phyloP scores from a whole-genome alignment of 345 rosid genomes.

The Clarkia xantiana region DNA sequence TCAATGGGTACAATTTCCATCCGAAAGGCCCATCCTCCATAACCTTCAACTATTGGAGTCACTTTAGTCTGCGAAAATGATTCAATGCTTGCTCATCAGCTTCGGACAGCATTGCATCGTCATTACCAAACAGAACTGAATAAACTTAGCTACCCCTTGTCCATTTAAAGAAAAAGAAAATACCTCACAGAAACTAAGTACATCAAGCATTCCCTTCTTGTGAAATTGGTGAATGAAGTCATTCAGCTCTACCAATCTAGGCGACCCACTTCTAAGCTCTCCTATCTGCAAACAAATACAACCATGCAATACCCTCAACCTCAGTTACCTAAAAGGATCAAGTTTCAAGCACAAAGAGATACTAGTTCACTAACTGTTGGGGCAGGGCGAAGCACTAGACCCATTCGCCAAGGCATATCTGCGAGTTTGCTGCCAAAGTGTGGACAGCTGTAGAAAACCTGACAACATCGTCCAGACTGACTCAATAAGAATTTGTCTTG shows the following conservation, averaged over 20 bases:
- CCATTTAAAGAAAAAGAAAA: constrained; percentile 1
- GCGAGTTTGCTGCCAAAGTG: constrained; percentile 98
- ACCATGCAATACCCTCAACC: not conserved
- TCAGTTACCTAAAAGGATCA: not conserved
- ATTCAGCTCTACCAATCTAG: constrained; percentile 66
- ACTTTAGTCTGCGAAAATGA: constrained; percentile 66
- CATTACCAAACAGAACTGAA: not conserved
- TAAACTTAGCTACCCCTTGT: too few species aligned
- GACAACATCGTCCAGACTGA: constrained; percentile 11
- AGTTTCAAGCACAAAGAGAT: not conserved
- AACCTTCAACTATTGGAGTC: constrained; percentile 93
- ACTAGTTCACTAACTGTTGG: constrained; percentile 59
- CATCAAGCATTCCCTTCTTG: constrained; percentile 65
- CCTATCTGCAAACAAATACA: constrained; percentile 41
- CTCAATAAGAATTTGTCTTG: too few species aligned
- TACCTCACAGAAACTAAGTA: constrained; percentile 97
- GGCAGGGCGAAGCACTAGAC: constrained; percentile 88
- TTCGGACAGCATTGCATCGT: not conserved
- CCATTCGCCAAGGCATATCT: constrained; percentile 99
- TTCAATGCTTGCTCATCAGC: not conserved
- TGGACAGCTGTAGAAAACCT: constrained; percentile 97
- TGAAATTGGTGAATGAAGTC: constrained; percentile 72
- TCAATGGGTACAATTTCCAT: constrained; percentile 93
- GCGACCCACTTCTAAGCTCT: constrained; percentile 91
- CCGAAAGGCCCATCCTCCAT: constrained; percentile 95